A percentile compares a stretch with the other conserved stretches of the same genome.
phyloP scores from a whole-genome alignment of 208 protist species.

The Trypanosoma caninum region DNA sequence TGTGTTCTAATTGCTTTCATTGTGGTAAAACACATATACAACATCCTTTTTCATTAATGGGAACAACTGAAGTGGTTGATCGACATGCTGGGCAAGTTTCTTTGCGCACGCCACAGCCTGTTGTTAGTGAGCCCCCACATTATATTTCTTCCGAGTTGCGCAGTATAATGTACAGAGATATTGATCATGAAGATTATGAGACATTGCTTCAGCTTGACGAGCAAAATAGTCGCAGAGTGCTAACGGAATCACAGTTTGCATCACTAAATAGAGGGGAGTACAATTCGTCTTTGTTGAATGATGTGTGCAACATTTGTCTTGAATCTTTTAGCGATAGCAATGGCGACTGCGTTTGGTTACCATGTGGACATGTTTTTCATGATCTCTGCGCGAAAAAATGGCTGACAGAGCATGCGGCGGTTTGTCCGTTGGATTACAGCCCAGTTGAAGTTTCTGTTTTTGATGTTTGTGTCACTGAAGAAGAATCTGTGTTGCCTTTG shows the following conservation, averaged over 20 bases:
- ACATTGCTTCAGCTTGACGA: conserved; percentile 51
- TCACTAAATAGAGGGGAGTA: conserved; percentile 24
- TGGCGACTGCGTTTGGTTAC: conserved; percentile 46
- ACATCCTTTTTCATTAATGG: conserved; percentile 46
- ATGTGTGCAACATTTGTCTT: conserved; percentile 64
- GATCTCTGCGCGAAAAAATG: conserved; percentile 48
- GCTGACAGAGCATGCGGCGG: conserved; percentile 55
- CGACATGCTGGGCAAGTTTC: background rate
- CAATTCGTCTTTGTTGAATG: conserved; percentile 18
- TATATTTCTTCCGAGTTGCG: conserved; percentile 15
- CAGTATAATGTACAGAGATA: conserved; percentile 60
- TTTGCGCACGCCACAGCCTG: background rate
- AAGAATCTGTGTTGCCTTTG: background rate
- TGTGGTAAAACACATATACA: conserved; percentile 29
- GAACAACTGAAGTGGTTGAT: conserved; percentile 12
- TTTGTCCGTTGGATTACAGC: conserved; percentile 68
- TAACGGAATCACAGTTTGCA: conserved; percentile 28
- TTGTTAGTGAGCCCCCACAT: background rate
- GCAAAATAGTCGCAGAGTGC: conserved; percentile 20
- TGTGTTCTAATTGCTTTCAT: conserved; percentile 45
- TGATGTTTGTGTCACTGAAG: background rate
- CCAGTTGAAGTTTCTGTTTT: conserved; percentile 12
- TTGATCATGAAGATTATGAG: conserved; percentile 83
- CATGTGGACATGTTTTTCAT: conserved; percentile 79
- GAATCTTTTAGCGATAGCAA: conserved; percentile 28